Evolutionary conservation across 176 grass and related monocot genomes (phyloP), one percentile per base, ranked within the genome.

Genomic region (Paspalum notatum): DNA sequence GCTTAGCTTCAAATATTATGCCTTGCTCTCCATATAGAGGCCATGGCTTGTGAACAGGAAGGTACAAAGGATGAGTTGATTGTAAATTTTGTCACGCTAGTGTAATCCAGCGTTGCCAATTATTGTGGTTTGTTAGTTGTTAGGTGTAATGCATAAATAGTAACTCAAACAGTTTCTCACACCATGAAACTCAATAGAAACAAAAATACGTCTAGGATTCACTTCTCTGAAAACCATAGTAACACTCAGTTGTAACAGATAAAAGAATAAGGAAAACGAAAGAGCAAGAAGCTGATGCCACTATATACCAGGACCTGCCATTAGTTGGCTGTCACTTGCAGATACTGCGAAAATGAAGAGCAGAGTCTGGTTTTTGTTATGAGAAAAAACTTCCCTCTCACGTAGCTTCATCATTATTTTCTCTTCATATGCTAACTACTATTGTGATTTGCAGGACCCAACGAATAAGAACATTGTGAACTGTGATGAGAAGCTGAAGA

Each of bases 401-500:
- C 9, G 5, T 53, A 26, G 8, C 8, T 73, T 53, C 13, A 38
- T 38, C 9, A 38, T 4, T 2, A 13, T 22, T 41, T 52, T 17
- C 16, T 51, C 20, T 52, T 52, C 25, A 42, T 18, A 56, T 74
- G 51, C 27, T 51, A 73, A 62, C 15, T 22, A 75, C 20, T 62
- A 84, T 74, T 21, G 17, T 75, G 69, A 44, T 89, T 80, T 94
- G 73, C 78, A 98, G 95, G 92, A 98, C 75, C 81, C 85, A 12
- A 85, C 74, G 37, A 98, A 91, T 69, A 91, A 62, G 80, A 98
- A 91, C 54, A 78, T 95, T 71, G 90, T 98, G 15, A 98, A 93
- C 55, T 98, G 92, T 41, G 95, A 95, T 72, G 78, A 95, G 20
- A 98, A 95, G 77, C 91, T 98, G 90, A 98, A 95, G 84, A 85